phyloP scores from a whole-genome alignment of 495 filamentous ascomycete species.

The Aspergillus nanangensis region DNA sequence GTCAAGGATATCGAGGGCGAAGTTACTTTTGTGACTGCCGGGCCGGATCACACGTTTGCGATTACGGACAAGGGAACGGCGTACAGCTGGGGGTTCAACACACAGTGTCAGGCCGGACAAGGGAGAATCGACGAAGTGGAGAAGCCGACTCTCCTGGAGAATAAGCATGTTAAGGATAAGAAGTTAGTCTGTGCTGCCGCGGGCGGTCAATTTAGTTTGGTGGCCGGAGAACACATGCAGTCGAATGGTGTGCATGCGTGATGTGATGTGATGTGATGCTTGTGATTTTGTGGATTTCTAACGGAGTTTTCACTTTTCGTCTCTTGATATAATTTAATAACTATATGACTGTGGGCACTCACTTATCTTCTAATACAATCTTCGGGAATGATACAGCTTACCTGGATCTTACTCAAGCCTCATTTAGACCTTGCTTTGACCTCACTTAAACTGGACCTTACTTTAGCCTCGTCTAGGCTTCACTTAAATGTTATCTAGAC shows the following conservation, averaged over 20 bases:
- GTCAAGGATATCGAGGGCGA: not conserved
- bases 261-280: not conserved
- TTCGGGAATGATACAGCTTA: too few species aligned
- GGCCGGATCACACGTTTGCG: constrained; percentile 10
- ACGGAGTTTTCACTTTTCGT: not conserved
- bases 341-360: too few species aligned
- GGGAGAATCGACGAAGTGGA: not conserved
- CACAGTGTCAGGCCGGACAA: constrained; percentile 6
- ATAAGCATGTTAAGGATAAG: not conserved
- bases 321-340: too few species aligned
- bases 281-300: too few species aligned
- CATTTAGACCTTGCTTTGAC: too few species aligned
- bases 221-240: not conserved
- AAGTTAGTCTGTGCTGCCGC: not conserved
- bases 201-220: not conserved
- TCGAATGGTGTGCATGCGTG: not conserved
- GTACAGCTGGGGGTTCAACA: constrained; percentile 13
- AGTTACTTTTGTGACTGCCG: not conserved
- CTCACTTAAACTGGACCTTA: too few species aligned
- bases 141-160: not conserved
- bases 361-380: too few species aligned
- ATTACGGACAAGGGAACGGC: constrained; percentile 6
- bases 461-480: too few species aligned
- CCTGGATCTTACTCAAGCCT: too few species aligned
- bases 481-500: too few species aligned